phyloP scores from a whole-genome alignment of 805 yeast genomes.

The Myxozyma monticola region DNA sequence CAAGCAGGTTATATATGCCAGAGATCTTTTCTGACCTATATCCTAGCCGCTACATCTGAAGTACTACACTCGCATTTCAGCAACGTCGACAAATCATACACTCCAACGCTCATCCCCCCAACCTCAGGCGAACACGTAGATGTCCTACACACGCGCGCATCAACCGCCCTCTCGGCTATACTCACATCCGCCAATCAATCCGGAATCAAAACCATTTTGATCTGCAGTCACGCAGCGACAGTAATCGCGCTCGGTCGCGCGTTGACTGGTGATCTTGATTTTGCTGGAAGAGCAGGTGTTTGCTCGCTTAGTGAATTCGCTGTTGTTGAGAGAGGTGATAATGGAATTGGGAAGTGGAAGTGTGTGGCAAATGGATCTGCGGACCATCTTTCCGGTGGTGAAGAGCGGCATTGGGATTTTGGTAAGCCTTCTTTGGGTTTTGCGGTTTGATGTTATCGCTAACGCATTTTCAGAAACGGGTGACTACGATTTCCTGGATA shows the following conservation, averaged over 20 bases:
- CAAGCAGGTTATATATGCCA: no score
- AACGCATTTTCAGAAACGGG: constrained; percentile 21
- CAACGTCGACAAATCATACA: constrained; percentile 48
- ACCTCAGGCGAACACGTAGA: constrained; percentile 69
- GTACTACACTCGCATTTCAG: constrained; percentile 57
- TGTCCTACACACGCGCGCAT: constrained; percentile 66
- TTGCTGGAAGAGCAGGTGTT: constrained; percentile 71
- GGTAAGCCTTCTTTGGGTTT: constrained; percentile 39
- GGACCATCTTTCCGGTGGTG: constrained; percentile 70
- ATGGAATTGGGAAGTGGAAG: constrained; percentile 55
- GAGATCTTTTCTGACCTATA: no score
- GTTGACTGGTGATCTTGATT: constrained; percentile 53
- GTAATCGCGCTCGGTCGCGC: constrained; percentile 85
- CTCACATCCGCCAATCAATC: constrained; percentile 62
- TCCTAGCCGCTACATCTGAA: constrained; percentile 53
- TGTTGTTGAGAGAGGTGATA: constrained; percentile 27
- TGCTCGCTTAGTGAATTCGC: constrained; percentile 76
- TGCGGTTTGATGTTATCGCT: constrained; percentile 1
- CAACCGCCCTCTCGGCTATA: constrained; percentile 54
- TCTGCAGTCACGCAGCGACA: constrained; percentile 91
- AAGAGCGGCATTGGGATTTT: constrained; percentile 94
- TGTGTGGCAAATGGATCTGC: constrained; percentile 70
- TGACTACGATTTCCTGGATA: constrained; percentile 27
- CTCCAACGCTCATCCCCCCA: constrained; percentile 61
- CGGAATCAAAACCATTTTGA: constrained; percentile 57